Percentiles rank a stretch among this genome's conserved stretches.
Evolutionary conservation across 768 basidiomycete genomes (phyloP).

Genomic region (Pulveroboletus sp.): DNA sequence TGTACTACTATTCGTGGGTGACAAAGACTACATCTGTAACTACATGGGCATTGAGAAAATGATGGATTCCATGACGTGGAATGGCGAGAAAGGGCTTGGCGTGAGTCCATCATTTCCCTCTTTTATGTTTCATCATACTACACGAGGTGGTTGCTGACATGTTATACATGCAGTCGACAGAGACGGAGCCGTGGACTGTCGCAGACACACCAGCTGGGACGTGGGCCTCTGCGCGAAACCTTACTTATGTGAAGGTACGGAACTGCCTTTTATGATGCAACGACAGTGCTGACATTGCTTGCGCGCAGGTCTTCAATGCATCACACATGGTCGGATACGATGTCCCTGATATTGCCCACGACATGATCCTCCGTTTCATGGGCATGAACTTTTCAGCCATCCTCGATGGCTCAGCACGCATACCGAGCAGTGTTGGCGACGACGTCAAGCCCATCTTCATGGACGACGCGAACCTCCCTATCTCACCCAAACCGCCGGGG

Average conservation of each 20-base stretch:
- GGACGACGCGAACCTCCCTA: conserved; percentile 39
- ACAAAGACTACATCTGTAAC: conserved; percentile 96
- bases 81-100: conserved; percentile 76
- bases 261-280: not conserved
- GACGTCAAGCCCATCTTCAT: conserved; percentile 62
- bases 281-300: not conserved
- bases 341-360: conserved; percentile 81
- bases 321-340: conserved; percentile 97
- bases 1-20: conserved; percentile 89
- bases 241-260: conserved; percentile 86
- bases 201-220: conserved; percentile 76
- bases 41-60: conserved; percentile 85
- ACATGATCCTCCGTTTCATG: conserved; percentile 99
- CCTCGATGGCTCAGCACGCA: conserved; percentile 72
- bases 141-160: not conserved
- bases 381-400: conserved; percentile 82
- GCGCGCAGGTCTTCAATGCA: conserved; percentile 73
- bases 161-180: conserved; percentile 45
- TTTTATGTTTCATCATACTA: not conserved
- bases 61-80: conserved; percentile 84
- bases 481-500: conserved; percentile 34
- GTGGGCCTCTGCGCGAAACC: conserved; percentile 84
- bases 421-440: conserved; percentile 77
- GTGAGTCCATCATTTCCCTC: conserved; percentile 42
- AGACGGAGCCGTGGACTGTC: conserved; percentile 73